phyloP scores from a whole-genome alignment of 805 yeast genomes.

The Kuraishia ogatae region DNA sequence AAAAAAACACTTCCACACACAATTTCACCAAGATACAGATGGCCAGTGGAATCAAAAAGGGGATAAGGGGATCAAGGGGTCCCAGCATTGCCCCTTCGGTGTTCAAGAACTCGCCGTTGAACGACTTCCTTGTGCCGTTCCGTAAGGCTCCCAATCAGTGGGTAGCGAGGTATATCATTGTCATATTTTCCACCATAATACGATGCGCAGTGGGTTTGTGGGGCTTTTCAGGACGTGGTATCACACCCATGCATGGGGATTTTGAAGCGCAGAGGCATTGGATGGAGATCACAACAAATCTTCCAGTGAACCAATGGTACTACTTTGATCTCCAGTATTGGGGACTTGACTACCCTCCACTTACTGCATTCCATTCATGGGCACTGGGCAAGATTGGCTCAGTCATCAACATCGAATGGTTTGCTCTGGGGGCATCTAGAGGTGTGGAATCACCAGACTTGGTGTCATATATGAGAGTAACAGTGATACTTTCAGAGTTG shows the following conservation, averaged over 20 bases:
- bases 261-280: constrained; percentile 98
- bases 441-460: constrained; percentile 63
- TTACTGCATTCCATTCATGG: constrained; percentile 91
- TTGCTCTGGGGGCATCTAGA: constrained; percentile 60
- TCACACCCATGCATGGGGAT: constrained; percentile 85
- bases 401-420: constrained; percentile 63
- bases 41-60: background rate
- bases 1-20: too few species aligned
- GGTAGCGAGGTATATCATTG: constrained; percentile 75
- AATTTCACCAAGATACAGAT: too few species aligned
- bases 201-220: constrained; percentile 87
- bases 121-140: constrained; percentile 72
- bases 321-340: constrained; percentile 84
- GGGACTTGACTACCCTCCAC: constrained; percentile 97
- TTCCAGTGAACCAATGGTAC: constrained; percentile 79
- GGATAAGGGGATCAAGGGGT: background rate
- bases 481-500: constrained; percentile 71
- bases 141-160: constrained; percentile 81
- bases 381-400: constrained; percentile 66
- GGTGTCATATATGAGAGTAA: constrained; percentile 78
- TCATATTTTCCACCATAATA: constrained; percentile 64
- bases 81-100: constrained; percentile 9
- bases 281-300: constrained; percentile 81
- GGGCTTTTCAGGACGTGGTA: constrained; percentile 64
- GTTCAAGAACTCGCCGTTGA: constrained; percentile 50